phyloP scores from a whole-genome alignment of 768 basidiomycete species.

The Leucocoprinus birnbaumii region DNA sequence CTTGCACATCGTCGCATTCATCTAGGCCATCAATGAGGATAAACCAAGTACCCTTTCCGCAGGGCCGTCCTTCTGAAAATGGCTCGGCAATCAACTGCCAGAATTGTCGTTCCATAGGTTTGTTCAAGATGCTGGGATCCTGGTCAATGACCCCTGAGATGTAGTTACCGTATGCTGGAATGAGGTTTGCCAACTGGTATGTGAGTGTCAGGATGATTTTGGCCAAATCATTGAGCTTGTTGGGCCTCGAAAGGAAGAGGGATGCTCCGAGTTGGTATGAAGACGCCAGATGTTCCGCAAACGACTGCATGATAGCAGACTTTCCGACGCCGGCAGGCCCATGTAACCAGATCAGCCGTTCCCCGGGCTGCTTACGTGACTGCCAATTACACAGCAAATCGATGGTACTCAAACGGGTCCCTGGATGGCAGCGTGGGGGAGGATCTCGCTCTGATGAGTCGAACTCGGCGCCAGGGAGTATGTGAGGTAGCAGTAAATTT shows the following conservation, averaged over 20 bases:
- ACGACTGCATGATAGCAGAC: conserved; percentile 5
- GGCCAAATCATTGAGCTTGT: neutral
- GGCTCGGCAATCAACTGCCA: neutral
- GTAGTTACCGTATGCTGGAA: neutral
- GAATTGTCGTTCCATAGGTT: neutral
- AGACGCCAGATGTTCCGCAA: neutral
- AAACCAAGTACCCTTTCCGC: neutral
- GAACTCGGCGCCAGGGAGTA: neutral
- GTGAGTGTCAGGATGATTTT: neutral
- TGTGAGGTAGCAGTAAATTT: too few species aligned
- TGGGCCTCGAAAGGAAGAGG: neutral
- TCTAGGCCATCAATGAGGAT: conserved; percentile 1
- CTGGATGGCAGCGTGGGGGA: neutral
- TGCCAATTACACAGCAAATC: neutral
- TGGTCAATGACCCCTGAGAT: neutral
- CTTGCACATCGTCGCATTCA: neutral
- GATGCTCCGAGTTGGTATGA: neutral
- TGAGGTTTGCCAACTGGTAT: neutral
- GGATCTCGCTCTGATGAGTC: conserved; percentile 5
- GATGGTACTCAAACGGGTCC: neutral
- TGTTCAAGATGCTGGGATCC: neutral
- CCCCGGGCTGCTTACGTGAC: neutral
- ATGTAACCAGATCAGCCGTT: neutral
- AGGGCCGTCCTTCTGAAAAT: neutral
- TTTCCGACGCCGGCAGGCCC: conserved; percentile 3